Evolutionary conservation across 108 stramenopile genomes (phyloP), one percentile per base, ranked within the genome.

Genomic region (Chaetoceros tenuissimus): DNA sequence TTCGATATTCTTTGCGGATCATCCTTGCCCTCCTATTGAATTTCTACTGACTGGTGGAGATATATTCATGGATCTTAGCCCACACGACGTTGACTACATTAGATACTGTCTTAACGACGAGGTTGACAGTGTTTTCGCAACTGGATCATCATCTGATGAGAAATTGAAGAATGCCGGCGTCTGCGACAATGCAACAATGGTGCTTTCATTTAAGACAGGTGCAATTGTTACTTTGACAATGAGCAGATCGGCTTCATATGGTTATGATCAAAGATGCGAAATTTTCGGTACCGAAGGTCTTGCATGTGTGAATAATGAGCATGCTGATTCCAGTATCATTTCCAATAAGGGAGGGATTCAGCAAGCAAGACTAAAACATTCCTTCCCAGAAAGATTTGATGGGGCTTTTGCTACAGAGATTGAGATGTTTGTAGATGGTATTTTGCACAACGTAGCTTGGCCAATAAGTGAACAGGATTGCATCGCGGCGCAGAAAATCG

Each of bases 211-310:
- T 55, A 22, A 17, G 10, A 72, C 58, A 57, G 79, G 75, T 19
- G 46, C 62, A 1, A 57, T 75, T 13, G 71, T 60, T 0, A 75
- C 70, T 13, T 30, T 78, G 24, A 51, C 55, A 16, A 34, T 82
- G 58, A 73, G 64, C 50, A 73, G 85, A 18, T 66, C 62, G 1
- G 72, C 86, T 3, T 61, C 64, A 20, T 84, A 78, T 50, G 86
- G 86, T 3, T 87, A 87, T 51, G 86, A 87, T 66, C 86, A 87
- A 58, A 72, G 86, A 28, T 79, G 78, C 59, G 86, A 87, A 57
- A 30, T 87, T 1, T 84, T 79, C 56, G 82, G 80, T 0, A 61
- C 62, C 24, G 48, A 46, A 46, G 84, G 80, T 3, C 51, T 74
- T 3, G 67, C 71, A 0, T 53, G 52, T 43, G 70, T 84, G 0